A percentile compares a stretch with the other conserved stretches of the same genome.
phyloP scores from a whole-genome alignment of 805 yeast genomes.

The Torulaspora delbrueckii region DNA sequence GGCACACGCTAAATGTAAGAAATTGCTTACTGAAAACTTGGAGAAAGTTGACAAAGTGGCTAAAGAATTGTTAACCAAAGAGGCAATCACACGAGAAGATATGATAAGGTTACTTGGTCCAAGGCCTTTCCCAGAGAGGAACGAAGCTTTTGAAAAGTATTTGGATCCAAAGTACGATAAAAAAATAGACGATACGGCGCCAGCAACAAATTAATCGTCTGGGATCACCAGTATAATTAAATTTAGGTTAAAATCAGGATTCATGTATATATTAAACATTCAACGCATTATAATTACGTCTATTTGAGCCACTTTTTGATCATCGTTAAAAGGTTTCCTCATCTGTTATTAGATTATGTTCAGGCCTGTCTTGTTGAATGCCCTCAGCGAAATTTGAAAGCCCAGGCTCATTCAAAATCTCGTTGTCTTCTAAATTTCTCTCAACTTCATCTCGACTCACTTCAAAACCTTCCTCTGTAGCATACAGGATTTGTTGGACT shows the following conservation, averaged over 20 bases:
- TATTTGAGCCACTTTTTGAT: neutral
- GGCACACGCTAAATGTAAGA: constrained; percentile 66
- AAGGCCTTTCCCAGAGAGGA: constrained; percentile 85
- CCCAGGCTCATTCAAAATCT: neutral
- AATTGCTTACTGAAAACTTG: constrained; percentile 58
- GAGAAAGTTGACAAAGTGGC: constrained; percentile 82
- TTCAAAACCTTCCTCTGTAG: constrained; percentile 81
- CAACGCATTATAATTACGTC: constrained; percentile 1
- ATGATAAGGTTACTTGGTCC: constrained; percentile 87
- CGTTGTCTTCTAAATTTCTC: neutral
- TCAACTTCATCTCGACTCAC: constrained; percentile 38
- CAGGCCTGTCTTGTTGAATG: constrained; percentile 10
- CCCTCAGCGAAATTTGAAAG: neutral
- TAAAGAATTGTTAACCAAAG: constrained; percentile 76
- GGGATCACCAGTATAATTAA: constrained; percentile 1
- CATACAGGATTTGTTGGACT: constrained; percentile 70
- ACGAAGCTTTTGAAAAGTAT: constrained; percentile 89
- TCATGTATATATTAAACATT: constrained; percentile 3
- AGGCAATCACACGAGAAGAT: constrained; percentile 89
- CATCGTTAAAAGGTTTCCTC: constrained; percentile 31
- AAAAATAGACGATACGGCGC: constrained; percentile 9
- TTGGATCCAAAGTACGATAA: constrained; percentile 41
- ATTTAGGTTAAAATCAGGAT: neutral
- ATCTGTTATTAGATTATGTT: constrained; percentile 33
- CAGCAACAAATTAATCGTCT: constrained; percentile 12